A percentile compares a stretch with the other conserved stretches of the same genome.
These are phyloP conservation scores for Thielaviopsis populi DNA, from an alignment of 2,329 filamentous ascomycete genomes.

Conservation along the genomic window DNA sequence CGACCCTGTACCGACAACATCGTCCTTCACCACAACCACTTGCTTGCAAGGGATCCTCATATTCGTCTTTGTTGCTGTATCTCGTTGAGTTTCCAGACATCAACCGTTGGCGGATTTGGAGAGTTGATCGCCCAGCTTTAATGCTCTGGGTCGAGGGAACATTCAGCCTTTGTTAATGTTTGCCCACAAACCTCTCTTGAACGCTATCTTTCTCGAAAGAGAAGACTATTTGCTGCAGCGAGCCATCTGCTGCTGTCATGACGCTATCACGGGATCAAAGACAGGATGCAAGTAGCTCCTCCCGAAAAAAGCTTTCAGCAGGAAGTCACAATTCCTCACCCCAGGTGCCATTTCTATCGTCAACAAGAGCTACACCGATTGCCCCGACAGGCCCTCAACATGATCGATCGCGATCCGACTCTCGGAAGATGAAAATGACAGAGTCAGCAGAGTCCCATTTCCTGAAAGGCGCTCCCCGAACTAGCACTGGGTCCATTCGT, in stretches of 20 bases:
- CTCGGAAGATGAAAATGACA: constrained; percentile 1
- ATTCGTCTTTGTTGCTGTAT: background rate
- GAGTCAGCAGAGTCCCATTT: constrained; percentile 14
- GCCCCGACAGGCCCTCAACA: background rate
- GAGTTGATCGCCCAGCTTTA: background rate
- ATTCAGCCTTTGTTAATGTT: background rate
- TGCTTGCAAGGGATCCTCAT: no score
- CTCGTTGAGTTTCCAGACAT: background rate
- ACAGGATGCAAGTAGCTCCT: background rate
- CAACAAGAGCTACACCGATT: constrained; percentile 3
- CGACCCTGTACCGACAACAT: no score
- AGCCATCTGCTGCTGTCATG: background rate
- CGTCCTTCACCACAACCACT: no score
- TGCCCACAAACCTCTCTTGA: background rate
- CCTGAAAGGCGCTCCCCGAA: background rate
- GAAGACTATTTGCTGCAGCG: background rate
- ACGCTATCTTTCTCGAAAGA: background rate
- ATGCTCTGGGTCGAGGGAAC: background rate
- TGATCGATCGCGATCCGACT: constrained; percentile 13
- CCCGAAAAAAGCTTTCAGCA: background rate
- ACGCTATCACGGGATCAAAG: constrained; percentile 3
- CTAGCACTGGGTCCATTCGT: constrained; percentile 20
- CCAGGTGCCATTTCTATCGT: background rate
- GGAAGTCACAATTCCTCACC: background rate
- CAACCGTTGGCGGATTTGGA: background rate